Conservation (phyloP, 2,329 filamentous ascomycete genomes). For the Claviceps pazoutovae region DNA sequence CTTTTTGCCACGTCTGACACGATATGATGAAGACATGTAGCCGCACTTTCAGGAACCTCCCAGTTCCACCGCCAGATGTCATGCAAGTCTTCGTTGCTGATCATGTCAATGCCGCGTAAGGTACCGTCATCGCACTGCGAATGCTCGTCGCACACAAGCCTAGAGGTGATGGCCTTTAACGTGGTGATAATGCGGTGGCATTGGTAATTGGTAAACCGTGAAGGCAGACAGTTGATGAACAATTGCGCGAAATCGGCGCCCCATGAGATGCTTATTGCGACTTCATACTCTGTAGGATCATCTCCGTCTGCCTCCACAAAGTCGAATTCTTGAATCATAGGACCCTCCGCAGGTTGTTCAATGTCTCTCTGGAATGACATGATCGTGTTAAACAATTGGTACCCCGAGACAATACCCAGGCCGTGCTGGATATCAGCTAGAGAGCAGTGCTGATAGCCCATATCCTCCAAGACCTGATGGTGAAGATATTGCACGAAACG, state of each 20-base stretch:
- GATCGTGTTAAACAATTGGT: constrained; percentile 18
- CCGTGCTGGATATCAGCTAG: constrained; percentile 30
- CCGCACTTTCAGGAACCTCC: not conserved
- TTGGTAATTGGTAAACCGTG: constrained; percentile 1
- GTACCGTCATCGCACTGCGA: not conserved
- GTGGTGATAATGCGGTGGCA: not conserved
- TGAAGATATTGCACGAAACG: constrained; percentile 23
- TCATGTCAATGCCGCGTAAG: not conserved
- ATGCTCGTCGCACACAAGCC: not conserved
- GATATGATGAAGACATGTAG: not conserved
- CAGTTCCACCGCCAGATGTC: constrained; percentile 4
- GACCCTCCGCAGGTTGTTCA: not conserved
- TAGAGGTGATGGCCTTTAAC: not conserved
- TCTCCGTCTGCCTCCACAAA: constrained; percentile 6
- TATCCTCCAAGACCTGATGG: constrained; percentile 28
- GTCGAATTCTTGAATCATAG: not conserved
- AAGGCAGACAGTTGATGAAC: constrained; percentile 2
- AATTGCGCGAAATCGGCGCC: not conserved
- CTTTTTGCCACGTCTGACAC: not conserved
- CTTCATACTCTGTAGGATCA: constrained; percentile 14
- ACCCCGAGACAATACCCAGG: constrained; percentile 10
- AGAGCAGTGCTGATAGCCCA: constrained; percentile 36
- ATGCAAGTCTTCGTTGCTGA: not conserved
- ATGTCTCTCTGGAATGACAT: constrained; percentile 17
- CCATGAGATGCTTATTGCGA: constrained; percentile 11